Percentiles rank a stretch among this genome's conserved stretches.
phyloP scores from a whole-genome alignment of 345 rosid genomes.

The Excoecaria agallocha region DNA sequence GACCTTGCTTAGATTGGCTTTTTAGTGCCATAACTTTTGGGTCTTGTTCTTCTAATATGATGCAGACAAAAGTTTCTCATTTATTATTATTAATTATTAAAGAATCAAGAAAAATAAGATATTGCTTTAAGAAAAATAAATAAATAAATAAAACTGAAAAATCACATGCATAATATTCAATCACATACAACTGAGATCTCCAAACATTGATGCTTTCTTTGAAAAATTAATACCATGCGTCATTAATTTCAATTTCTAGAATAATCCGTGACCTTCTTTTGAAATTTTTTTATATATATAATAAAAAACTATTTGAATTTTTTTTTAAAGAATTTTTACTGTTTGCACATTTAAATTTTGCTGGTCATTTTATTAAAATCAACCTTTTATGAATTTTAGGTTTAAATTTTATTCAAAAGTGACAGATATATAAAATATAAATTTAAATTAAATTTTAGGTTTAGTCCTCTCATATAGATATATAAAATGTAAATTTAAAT shows the following conservation, averaged over 20 bases:
- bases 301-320: no score
- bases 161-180: neutral
- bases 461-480: no score
- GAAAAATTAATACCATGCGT: neutral
- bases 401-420: no score
- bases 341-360: no score
- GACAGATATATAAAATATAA: no score
- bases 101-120: neutral
- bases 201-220: neutral
- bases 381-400: no score
- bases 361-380: no score
- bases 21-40: neutral
- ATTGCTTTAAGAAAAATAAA: neutral
- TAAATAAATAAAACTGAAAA: neutral
- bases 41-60: neutral
- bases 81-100: neutral
- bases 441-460: no score
- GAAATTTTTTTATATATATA: neutral
- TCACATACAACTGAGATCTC: neutral
- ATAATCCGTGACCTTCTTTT: conserved; percentile 4
- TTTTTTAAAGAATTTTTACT: no score
- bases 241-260: conserved; percentile 1
- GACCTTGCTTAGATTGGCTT: conserved; percentile 10
- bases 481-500: no score
- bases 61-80: neutral